Evolutionary conservation across 1,139 yeast genomes (phyloP), one percentile per base, ranked within the genome.

Genomic region (Taphrina confusa): DNA sequence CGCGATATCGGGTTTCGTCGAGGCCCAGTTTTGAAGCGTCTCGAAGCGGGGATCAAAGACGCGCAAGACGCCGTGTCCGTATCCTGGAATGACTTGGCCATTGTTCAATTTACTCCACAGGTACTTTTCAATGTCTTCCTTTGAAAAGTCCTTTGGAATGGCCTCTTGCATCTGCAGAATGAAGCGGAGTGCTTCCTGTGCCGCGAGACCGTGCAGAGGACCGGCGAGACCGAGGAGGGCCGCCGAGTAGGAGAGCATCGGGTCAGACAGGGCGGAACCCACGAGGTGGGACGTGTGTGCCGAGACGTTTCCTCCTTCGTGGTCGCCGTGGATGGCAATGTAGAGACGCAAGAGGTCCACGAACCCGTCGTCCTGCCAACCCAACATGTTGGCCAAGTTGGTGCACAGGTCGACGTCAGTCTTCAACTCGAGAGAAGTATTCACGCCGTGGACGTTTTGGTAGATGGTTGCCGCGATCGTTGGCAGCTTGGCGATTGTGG

Each of bases 301-400:
- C 65, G 96, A 88, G 67, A 91, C 97, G 75, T 91, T 91, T 77
- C 97, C 97, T 80, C 97, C 97, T 80, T 91, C 97, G 80, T 91
- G 97, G 76, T 91, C 97, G 63, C 95, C 86, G 82, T 91, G 97
- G 76, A 91, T 87, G 71, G 97, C 87, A 75, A 91, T 81, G 83
- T 91, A 91, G 73, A 91, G 82, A 81, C 97, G 87, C 86, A 91
- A 83, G 73, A 91, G 83, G 79, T 91, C 96, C 67, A 85, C 80
- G 75, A 91, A 90, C 78, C 86, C 89, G 14, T 63, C 64, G 72
- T 77, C 74, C 80, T 85, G 82, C 77, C 78, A 87, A 72, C 98
- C 97, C 71, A 91, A 81, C 77, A 87, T 79, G 73, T 78, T 75
- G 69, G 97, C 87, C 76, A 91, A 84, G 82, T 92, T 92, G 73